phyloP scores from a whole-genome alignment of 306 rosid species.

The Hippophae gyantsensis region DNA sequence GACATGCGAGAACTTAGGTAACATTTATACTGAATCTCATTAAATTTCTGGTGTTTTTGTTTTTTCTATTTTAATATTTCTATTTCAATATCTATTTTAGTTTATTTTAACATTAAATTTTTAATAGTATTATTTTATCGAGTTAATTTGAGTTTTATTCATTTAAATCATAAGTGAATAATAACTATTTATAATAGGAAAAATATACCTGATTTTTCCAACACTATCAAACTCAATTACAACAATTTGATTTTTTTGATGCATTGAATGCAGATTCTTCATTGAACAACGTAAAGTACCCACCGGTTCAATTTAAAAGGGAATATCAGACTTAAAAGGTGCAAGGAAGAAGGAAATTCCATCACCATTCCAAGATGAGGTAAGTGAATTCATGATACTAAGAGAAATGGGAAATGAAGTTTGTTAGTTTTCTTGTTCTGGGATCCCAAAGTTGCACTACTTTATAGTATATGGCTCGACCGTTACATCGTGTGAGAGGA shows the following conservation, averaged over 20 bases:
- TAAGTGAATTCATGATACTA: conserved; percentile 31
- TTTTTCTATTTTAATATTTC: too few relatives aligned
- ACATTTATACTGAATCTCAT: too few relatives aligned
- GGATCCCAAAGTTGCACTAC: conserved; percentile 52
- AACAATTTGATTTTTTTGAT: conserved; percentile 34
- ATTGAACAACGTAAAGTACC: conserved; percentile 48
- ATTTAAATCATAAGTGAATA: too few relatives aligned
- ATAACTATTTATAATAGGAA: too few relatives aligned
- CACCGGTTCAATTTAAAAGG: conserved; percentile 38
- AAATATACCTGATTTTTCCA: too few relatives aligned
- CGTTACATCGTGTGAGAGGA: conserved; percentile 32
- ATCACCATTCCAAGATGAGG: conserved; percentile 20
- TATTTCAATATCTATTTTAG: too few relatives aligned
- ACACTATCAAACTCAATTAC: conserved; percentile 57
- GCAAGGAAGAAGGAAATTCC: conserved; percentile 59
- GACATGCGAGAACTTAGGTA: too few relatives aligned
- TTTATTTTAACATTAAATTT: too few relatives aligned
- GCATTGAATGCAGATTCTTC: conserved; percentile 17
- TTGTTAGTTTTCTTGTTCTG: conserved; percentile 31
- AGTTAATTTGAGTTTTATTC: too few relatives aligned
- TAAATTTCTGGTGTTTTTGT: too few relatives aligned
- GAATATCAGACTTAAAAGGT: conserved; percentile 43
- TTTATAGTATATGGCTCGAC: conserved; percentile 30
- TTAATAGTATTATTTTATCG: too few relatives aligned
- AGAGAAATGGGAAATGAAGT: conserved; percentile 66